Base-by-base conservation (phyloP, 1,284 basidiomycete species). In the Trichosporon faecale region DNA sequence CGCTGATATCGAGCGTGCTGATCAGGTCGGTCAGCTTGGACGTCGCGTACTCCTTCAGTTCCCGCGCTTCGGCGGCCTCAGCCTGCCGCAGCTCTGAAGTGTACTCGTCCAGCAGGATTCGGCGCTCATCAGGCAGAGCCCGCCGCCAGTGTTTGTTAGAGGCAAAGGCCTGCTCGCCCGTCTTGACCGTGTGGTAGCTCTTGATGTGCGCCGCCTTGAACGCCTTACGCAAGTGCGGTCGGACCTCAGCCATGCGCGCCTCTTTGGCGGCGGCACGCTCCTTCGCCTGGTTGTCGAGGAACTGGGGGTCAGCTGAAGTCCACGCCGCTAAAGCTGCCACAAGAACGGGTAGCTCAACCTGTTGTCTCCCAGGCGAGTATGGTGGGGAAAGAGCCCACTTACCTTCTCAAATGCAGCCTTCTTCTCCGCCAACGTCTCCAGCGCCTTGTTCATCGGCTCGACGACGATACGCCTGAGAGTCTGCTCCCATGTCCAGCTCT, bases 381-480 rank as follows among this genome's bases (percentile, higher is more conserved):
- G n/a, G n/a, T n/a, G n/a, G n/a, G n/a, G n/a, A n/a, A n/a, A n/a
- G n/a, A n/a, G n/a, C n/a, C n/a, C n/a, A 61, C 87, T 52, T 65
- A 93, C 93, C 88, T 94, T 95, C 82, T 94, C 91, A 88, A 91
- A 99, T 64, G 91, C 90, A 63, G 90, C 86, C 84, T 98, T 98
- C 85, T 96, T 95, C 84, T 99, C 94, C 3, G 94, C 92, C 66
- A 98, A 86, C 61, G 92, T 93, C 80, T 93, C 93, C 72, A 99
- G 86, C 65, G 94, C 91, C 85, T 95, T 97, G 86, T 98, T 99
- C 74, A 98, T 85, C 46, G 97, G 95, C 85, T 99, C 96, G 76
- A 95, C 98, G 84, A 99, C 95, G 82, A 97, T 94, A 76, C 92
- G 91, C 77, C 96, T 89, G 92, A 99, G 97, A 64, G 95, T 95